Evolutionary conservation across 2,329 filamentous ascomycete genomes (phyloP).

Genomic region (Alternaria sp.): DNA sequence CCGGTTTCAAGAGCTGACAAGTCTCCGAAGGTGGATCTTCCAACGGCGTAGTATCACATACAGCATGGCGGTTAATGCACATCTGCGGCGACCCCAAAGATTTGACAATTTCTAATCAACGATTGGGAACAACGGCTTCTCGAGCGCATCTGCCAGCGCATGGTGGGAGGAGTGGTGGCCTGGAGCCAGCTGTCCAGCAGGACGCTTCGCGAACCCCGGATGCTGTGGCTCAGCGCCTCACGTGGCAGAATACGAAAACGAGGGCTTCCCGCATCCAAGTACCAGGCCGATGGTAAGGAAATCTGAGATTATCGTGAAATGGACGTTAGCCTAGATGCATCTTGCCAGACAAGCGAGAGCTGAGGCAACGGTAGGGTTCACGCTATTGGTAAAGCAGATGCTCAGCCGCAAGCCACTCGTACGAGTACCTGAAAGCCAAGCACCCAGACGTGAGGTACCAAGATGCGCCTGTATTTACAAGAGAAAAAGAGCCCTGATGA

Average conservation of each 20-base stretch:
- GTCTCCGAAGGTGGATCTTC: background rate
- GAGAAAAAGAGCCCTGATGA: background rate
- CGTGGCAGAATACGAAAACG: slow-evolving; percentile 6
- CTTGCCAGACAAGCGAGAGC: slow-evolving; percentile 6
- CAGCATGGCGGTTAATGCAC: background rate
- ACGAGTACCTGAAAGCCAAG: background rate
- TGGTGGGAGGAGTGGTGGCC: too few species aligned
- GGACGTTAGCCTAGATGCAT: slow-evolving; percentile 1
- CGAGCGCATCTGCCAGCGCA: too few species aligned
- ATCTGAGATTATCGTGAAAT: slow-evolving; percentile 10
- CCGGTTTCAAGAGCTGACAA: background rate
- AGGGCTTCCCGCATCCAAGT: slow-evolving; percentile 5
- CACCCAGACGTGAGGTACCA: background rate
- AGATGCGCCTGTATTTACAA: background rate
- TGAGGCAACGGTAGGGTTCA: background rate
- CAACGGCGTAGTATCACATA: background rate
- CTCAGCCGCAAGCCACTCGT: slow-evolving; percentile 2
- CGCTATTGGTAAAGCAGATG: slow-evolving; percentile 1
- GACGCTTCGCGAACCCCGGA: background rate
- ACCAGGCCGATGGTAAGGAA: background rate
- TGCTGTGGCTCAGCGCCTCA: slow-evolving; percentile 1
- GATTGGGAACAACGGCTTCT: too few species aligned
- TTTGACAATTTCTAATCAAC: background rate
- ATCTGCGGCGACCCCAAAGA: background rate
- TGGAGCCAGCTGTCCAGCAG: background rate